Conservation (phyloP, 192 early-diverging fungal species). For the Dispira simplex region DNA sequence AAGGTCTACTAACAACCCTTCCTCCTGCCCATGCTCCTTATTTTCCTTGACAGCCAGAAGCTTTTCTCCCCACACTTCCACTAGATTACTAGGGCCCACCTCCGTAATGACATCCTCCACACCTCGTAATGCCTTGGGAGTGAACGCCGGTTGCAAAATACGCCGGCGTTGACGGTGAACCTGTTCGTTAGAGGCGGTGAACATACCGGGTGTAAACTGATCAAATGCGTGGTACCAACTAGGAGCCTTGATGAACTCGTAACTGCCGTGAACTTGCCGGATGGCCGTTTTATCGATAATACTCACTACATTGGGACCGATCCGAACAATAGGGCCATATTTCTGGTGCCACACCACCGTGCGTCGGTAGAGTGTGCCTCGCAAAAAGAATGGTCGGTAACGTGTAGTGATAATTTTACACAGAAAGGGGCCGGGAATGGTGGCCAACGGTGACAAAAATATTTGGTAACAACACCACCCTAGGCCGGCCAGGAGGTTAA, state of each 20-base stretch:
- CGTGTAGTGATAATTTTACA: neutral
- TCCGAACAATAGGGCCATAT: constrained; percentile 6
- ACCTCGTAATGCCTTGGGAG: neutral
- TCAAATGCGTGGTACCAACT: constrained; percentile 4
- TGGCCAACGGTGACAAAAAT: neutral
- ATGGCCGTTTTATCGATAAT: neutral
- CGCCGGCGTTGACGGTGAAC: neutral
- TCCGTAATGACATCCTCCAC: neutral
- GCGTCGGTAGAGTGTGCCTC: neutral
- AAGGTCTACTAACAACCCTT: neutral
- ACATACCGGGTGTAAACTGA: neutral
- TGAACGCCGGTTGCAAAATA: neutral
- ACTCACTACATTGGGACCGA: neutral
- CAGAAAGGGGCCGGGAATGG: constrained; percentile 1
- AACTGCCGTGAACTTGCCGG: neutral
- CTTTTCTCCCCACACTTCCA: no score
- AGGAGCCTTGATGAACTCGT: neutral
- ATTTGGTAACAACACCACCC: neutral
- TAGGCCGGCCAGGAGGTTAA: no score
- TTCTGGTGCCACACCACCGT: neutral
- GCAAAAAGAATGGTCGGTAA: no score
- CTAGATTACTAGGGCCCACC: neutral
- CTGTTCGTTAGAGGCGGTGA: neutral
- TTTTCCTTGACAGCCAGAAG: neutral
- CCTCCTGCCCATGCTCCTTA: no score